A percentile compares a stretch with the other conserved stretches of the same genome.
Conservation (phyloP, 257 asterid species). For the Solanum etuberosum region DNA sequence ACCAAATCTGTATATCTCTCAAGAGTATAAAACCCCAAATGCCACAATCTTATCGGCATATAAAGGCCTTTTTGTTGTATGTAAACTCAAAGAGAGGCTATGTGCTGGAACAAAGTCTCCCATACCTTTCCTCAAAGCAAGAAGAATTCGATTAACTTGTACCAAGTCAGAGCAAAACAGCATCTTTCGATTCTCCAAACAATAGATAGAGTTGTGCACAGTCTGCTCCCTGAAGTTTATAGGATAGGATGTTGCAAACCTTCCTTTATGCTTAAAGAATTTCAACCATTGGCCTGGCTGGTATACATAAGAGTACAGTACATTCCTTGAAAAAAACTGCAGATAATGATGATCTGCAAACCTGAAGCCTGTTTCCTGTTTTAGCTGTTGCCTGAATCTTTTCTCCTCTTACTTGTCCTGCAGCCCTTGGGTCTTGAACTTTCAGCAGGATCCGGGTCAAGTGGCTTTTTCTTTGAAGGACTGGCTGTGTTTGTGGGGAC, state of each 20-base stretch:
- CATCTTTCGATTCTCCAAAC: not conserved
- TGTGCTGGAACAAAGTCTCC: not conserved
- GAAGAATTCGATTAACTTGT: not conserved
- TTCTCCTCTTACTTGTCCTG: conserved; percentile 61
- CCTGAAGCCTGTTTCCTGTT: not conserved
- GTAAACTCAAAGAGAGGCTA: not conserved
- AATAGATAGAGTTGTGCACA: not conserved
- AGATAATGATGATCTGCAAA: not conserved
- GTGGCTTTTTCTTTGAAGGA: conserved; percentile 35
- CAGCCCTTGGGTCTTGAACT: conserved; percentile 57
- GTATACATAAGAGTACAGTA: not conserved
- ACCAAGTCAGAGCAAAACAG: not conserved
- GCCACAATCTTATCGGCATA: not conserved
- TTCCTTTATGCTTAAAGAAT: not conserved
- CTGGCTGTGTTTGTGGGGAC: conserved; percentile 25
- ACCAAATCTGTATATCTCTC: not conserved
- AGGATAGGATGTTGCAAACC: not conserved
- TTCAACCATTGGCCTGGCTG: not conserved
- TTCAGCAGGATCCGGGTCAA: conserved; percentile 45
- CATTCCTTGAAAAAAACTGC: not conserved
- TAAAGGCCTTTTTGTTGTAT: not conserved
- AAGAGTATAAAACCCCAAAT: not conserved
- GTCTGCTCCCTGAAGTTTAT: not conserved
- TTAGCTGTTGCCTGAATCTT: conserved; percentile 29
- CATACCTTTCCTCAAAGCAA: not conserved